Conservation (phyloP, 768 basidiomycete genomes). For the Crepidotus variabilis region DNA sequence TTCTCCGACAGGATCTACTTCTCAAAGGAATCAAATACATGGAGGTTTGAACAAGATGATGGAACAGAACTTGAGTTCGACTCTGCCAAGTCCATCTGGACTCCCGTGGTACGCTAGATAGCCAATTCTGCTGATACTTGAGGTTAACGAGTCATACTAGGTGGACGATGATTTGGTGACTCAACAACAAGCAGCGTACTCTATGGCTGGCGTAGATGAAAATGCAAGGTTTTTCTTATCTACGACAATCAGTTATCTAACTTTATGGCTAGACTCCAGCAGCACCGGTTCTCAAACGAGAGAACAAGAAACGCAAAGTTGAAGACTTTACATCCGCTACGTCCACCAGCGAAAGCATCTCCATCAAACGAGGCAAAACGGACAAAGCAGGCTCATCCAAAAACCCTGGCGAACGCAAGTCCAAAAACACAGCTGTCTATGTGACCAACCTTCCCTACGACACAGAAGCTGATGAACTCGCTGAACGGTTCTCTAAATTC, state of each 20-base stretch:
- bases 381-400: conserved; percentile 26
- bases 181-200: conserved; percentile 94
- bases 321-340: conserved; percentile 67
- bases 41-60: conserved; percentile 88
- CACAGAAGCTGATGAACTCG: conserved; percentile 68
- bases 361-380: conserved; percentile 68
- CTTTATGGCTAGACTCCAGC: conserved; percentile 65
- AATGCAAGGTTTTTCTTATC: conserved; percentile 47
- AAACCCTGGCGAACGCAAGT: conserved; percentile 50
- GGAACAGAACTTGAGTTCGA: conserved; percentile 93
- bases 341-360: conserved; percentile 36
- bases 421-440: conserved; percentile 92
- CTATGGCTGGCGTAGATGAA: conserved; percentile 91
- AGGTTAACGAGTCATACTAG: conserved; percentile 32
- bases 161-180: conserved; percentile 83
- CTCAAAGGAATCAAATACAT: conserved; percentile 69
- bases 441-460: conserved; percentile 81
- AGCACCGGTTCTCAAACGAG: conserved; percentile 78
- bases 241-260: conserved; percentile 6
- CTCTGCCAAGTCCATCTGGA: conserved; percentile 69
- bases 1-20: conserved; percentile 60
- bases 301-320: conserved; percentile 76
- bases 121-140: not conserved
- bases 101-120: conserved; percentile 68
- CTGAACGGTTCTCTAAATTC: conserved; percentile 85